phyloP scores from a whole-genome alignment of 169 alveolate genomes.

The Eimeria tenella region DNA sequence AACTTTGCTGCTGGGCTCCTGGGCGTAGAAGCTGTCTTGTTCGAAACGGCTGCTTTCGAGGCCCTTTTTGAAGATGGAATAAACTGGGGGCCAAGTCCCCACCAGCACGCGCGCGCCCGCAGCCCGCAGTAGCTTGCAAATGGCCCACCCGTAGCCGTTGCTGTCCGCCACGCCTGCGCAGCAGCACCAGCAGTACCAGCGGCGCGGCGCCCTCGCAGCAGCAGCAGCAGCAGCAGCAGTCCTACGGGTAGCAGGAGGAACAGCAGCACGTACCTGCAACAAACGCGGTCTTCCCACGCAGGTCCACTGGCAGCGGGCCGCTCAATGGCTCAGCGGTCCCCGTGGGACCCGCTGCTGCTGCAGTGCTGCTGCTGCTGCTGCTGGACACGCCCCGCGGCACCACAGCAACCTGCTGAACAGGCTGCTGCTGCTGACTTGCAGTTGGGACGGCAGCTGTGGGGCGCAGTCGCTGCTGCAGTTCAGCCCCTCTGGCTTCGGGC shows the following conservation, averaged over 20 bases:
- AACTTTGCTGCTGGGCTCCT: conserved; percentile 50
- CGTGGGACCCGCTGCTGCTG: conserved; percentile 18
- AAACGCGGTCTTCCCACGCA: conserved; percentile 78
- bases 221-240: background rate
- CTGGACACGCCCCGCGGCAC: background rate
- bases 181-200: conserved; percentile 27
- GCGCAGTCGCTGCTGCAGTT: conserved; percentile 39
- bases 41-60: conserved; percentile 76
- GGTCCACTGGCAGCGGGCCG: conserved; percentile 67
- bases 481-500: conserved; percentile 2
- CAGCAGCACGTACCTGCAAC: conserved; percentile 68
- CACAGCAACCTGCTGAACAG: background rate
- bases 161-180: conserved; percentile 85
- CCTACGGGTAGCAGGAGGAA: background rate
- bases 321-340: conserved; percentile 2
- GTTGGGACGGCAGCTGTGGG: conserved; percentile 10
- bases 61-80: conserved; percentile 80
- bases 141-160: conserved; percentile 86
- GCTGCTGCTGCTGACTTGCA: conserved; percentile 25
- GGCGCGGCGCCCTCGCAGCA: background rate
- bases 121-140: conserved; percentile 83
- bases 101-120: conserved; percentile 82
- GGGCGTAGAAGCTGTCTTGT: conserved; percentile 69
- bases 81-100: conserved; percentile 86
- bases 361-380: background rate